phyloP scores from a whole-genome alignment of 2,329 filamentous ascomycete species.

The Clarireedia hainanense region DNA sequence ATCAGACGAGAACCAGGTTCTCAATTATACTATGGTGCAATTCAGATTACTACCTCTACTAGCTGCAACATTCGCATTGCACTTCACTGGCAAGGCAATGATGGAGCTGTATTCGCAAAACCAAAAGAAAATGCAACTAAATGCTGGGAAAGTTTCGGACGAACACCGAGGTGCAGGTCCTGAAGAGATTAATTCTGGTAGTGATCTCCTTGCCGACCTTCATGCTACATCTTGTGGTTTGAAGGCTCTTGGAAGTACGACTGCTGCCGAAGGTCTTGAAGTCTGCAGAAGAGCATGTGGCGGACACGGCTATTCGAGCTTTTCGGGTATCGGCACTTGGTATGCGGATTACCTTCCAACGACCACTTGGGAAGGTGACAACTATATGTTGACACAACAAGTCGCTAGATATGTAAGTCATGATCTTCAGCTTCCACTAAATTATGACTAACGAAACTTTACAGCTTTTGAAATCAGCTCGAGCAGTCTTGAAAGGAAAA shows the following conservation, averaged over 20 bases:
- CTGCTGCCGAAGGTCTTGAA: slow-evolving; percentile 67
- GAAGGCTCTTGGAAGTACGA: slow-evolving; percentile 65
- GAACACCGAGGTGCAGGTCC: slow-evolving; percentile 52
- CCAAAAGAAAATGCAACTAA: slow-evolving; percentile 54
- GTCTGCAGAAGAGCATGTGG: slow-evolving; percentile 68
- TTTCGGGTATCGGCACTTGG: slow-evolving; percentile 68
- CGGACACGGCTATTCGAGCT: slow-evolving; percentile 68
- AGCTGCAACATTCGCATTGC: slow-evolving; percentile 67
- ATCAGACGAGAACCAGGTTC: slow-evolving; percentile 61
- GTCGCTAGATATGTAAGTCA: slow-evolving; percentile 58
- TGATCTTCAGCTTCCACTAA: background rate
- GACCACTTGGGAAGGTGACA: slow-evolving; percentile 57
- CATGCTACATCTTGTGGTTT: slow-evolving; percentile 71
- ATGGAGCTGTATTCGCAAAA: slow-evolving; percentile 66
- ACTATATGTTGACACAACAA: slow-evolving; percentile 74
- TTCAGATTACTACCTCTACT: slow-evolving; percentile 64
- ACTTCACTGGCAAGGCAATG: slow-evolving; percentile 73
- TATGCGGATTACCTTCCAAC: slow-evolving; percentile 71
- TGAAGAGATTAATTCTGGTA: slow-evolving; percentile 58
- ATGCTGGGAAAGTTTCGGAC: slow-evolving; percentile 32
- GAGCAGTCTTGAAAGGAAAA: slow-evolving; percentile 58
- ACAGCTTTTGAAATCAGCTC: slow-evolving; percentile 64
- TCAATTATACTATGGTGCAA: slow-evolving; percentile 79
- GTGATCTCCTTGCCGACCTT: slow-evolving; percentile 63
- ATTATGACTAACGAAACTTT: slow-evolving; percentile 16